Evolutionary conservation across 306 rosid species (phyloP).

Genomic region (Datisca glomerata): DNA sequence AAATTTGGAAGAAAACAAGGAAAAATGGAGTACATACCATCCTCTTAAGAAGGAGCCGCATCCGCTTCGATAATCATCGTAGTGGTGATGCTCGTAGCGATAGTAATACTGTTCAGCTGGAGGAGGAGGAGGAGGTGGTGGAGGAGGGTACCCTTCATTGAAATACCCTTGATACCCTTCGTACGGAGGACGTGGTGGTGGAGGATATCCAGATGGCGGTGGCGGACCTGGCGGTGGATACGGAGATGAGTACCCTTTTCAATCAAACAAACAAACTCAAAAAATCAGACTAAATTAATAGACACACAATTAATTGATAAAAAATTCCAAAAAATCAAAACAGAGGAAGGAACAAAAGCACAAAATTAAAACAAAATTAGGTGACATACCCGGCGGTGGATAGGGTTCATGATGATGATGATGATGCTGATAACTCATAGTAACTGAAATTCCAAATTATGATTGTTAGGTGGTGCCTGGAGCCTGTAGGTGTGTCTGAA

Average conservation of each 20-base stretch:
- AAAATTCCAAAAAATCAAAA: not conserved
- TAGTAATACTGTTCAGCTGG: constrained; percentile 11
- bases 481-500: no score
- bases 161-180: constrained; percentile 72
- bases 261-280: no score
- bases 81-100: not conserved
- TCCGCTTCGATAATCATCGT: constrained; percentile 21
- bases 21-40: constrained; percentile 32
- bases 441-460: no score
- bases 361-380: not conserved
- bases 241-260: no score
- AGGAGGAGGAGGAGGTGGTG: constrained; percentile 33
- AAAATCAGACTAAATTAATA: no score
- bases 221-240: no score
- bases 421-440: not conserved
- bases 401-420: not conserved
- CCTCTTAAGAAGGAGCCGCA: constrained; percentile 38
- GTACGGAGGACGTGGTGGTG: not conserved
- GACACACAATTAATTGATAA: no score
- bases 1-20: no score
- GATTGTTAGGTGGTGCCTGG: no score
- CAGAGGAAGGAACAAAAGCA: not conserved
- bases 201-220: constrained; percentile 13
- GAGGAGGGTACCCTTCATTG: constrained; percentile 43
- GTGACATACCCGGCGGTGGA: not conserved